These are phyloP conservation scores for Eucalyptus lansdowneana DNA, from an alignment of 345 rosid genomes.

Conservation along the genomic window DNA sequence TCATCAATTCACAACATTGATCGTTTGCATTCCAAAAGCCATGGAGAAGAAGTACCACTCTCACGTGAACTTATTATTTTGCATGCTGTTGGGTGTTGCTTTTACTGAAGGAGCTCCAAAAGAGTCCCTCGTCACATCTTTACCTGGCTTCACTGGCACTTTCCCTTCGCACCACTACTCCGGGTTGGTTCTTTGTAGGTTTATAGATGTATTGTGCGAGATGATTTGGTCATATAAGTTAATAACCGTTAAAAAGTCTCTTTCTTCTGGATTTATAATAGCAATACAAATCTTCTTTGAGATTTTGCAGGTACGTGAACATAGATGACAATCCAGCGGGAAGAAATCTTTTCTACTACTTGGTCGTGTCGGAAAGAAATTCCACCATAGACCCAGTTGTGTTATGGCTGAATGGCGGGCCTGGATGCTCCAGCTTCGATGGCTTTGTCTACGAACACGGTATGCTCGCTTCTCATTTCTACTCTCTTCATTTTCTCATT, in stretches of 20 bases:
- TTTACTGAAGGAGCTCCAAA: conserved; percentile 8
- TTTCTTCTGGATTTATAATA: neutral
- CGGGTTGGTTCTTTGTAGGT: neutral
- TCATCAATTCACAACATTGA: neutral
- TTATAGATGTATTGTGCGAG: conserved; percentile 9
- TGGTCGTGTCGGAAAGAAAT: conserved; percentile 11
- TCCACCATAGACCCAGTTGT: conserved; percentile 14
- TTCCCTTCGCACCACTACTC: conserved; percentile 11
- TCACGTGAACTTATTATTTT: neutral
- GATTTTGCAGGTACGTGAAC: conserved; percentile 18
- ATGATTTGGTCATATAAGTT: neutral
- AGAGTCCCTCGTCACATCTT: conserved; percentile 2
- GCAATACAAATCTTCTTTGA: neutral
- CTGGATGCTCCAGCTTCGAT: conserved; percentile 27
- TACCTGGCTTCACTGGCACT: conserved; percentile 21
- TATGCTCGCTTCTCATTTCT: neutral
- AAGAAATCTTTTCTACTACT: conserved; percentile 29
- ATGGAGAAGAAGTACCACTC: neutral
- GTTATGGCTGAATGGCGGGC: conserved; percentile 29
- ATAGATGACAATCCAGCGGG: conserved; percentile 2
- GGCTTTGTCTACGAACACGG: conserved; percentile 26
- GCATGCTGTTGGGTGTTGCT: neutral
- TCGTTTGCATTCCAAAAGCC: neutral
- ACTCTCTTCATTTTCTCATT: neutral
- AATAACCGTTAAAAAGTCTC: neutral